Base-by-base conservation (phyloP, 306 rosid genomes). In the Hylodesmum podocarpum region DNA sequence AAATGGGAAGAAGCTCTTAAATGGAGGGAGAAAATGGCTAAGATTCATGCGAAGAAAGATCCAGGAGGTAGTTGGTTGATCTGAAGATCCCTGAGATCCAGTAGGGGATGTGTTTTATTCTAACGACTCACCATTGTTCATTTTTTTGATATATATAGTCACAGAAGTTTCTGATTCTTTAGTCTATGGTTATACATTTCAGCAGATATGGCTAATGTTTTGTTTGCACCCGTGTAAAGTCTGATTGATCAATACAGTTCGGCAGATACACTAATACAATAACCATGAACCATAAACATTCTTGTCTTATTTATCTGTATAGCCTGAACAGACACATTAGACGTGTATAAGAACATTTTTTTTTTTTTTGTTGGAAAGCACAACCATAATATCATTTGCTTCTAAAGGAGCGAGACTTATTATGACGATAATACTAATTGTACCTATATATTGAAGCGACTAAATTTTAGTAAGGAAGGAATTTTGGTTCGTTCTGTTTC, bases 1-100 rank as follows among this genome's bases (percentile, higher is more conserved):
- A 84, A 84, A 72, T 87, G 90, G 90, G 85, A 82, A 76, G 88
- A 87, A 82, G 90, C 86, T 43, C 51, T 63, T 55, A 31, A 87
- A 25, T 84, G 84, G 40, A 82, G 91, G 81, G 79, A 36, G 75
- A 81, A 79, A 77, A 84, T 87, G 88, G 65, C 75, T 0, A 65
- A 77, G 64, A 73, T 29, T 80, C 13, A 34, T 3, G 82, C 76
- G 70, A 84, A 47, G 88, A 87, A 84, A 77, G 83, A 80, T 69
- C 85, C 77, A 11, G 88, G 85, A 57, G 73, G 80, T 49, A 87
- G 88, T 70, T 80, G 87, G 88, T 68, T 84, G 80, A 44, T 84
- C 19, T 79, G 54, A 79, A 41, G 72, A 79, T 65, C 73, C 51
- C 11, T 37, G 15, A 66, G 53, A 59, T 53, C 66, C 24, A 65